Base-by-base conservation (phyloP, 1,284 basidiomycete genomes). In the Cryptococcus deneoformans region DNA sequence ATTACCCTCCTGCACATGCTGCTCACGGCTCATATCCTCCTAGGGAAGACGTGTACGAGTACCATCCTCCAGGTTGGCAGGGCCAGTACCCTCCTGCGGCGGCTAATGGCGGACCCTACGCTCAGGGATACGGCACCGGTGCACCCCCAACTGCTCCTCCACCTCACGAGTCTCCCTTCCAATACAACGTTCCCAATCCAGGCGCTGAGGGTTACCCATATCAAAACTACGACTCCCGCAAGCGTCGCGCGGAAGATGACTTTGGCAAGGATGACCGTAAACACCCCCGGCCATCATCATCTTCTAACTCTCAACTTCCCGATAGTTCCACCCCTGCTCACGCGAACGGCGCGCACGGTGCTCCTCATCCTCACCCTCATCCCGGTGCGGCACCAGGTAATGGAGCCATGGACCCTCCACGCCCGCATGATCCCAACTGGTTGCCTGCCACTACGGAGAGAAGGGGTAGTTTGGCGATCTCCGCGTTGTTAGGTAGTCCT, bases 381-480 rank as follows among this genome's bases (percentile, higher is more conserved):
- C 11, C 11, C 40, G 40, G 40, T 12, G 40, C 40, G 11, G 12
- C 40, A 42, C 11, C 12, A 3, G 12, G 11, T 16, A 42, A 42
- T 42, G 40, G 12, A 12, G 40, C 40, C 40, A 42, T 42, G 40
- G 40, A 42, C 12, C 38, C 57, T 40, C 46, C 60, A 24, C 61
- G 55, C 20, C 62, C 58, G 20, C 61, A 67, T 20, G 70, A 72
- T 42, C 53, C 64, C 5, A 50, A 65, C n/a, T 77, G 73, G 73
- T 59, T 77, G 14, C 75, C 75, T 6, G 68, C 71, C 5, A 58
- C 68, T 2, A 60, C 68, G 2, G 75, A 77, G 54, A 63, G 75
- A 35, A 62, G 75, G 38, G 70, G 70, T 0, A 72, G 70, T 5
- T 50, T 75, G 6, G 73, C 74, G 3, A 76, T 76, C 44, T 71